Evolutionary conservation across 176 grass and related monocot species (phyloP).

Genomic region (Triticum dicoccoides): DNA sequence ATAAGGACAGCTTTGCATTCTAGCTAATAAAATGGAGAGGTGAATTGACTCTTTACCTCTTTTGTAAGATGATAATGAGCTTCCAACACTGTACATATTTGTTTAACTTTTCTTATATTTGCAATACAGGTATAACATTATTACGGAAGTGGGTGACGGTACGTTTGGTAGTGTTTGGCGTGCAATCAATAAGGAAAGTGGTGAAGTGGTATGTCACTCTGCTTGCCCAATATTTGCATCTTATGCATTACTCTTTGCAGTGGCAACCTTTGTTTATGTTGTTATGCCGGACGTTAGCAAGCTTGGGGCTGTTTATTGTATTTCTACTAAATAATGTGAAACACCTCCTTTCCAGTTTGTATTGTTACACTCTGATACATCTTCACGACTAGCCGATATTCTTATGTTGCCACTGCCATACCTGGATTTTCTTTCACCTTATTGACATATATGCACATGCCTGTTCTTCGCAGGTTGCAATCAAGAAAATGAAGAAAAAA

Average conservation of each 20-base stretch:
- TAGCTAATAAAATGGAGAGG: conserved; percentile 74
- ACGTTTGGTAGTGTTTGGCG: conserved; percentile 98
- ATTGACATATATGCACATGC: not conserved
- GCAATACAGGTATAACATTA: conserved; percentile 70
- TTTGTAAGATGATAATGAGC: conserved; percentile 4
- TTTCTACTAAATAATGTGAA: not conserved
- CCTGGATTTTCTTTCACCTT: not conserved
- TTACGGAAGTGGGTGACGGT: conserved; percentile 96
- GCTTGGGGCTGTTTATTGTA: not conserved
- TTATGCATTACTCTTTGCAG: not conserved
- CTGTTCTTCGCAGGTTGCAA: conserved; percentile 61
- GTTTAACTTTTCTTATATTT: not conserved
- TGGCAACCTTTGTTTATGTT: not conserved
- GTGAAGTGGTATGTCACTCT: conserved; percentile 74
- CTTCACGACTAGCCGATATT: not conserved
- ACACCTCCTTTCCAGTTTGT: not conserved
- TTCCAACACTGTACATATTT: not conserved
- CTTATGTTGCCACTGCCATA: not conserved
- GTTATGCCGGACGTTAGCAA: not conserved
- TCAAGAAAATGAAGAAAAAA: conserved; percentile 99
- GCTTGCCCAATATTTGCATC: conserved; percentile 21
- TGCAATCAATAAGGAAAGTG: conserved; percentile 85
- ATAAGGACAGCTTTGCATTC: conserved; percentile 48
- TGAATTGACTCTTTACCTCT: not conserved
- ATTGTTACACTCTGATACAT: not conserved